Evolutionary conservation across 306 rosid genomes (phyloP), one percentile per base, ranked within the genome.

Genomic region (Fragaria ananassa): DNA sequence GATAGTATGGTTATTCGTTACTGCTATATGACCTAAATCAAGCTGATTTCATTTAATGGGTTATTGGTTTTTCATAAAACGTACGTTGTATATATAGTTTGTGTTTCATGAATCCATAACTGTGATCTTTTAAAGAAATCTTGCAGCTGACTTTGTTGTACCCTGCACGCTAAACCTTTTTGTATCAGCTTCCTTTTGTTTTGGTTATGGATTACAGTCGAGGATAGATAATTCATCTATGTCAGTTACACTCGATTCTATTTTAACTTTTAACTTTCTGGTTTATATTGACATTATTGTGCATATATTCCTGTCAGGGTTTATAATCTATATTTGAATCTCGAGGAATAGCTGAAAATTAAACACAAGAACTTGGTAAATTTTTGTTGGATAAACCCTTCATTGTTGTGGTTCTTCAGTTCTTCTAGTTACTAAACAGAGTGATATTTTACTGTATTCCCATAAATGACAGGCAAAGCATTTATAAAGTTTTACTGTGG

Each of bases 1-100:
- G 29, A 74, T 75, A 85, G 86, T 86, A 86, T 87, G 78, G 82
- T 74, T 68, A 74, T 79, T 78, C 79, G 41, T 68, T 41, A 50
- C 75, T 51, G 58, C 83, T 72, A 60, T 78, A 73, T 78, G 75
- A 78, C 73, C 76, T 83, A 44, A 81, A 82, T 74, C 82, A 78
- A 72, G 79, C 56, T 77, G 70, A 73, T 68, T 83, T 71, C 15
- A 18, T 80, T 61, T 66, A 69, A 75, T 84, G 66, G 68, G 68
- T 77, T 60, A 78, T 70, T 75, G 72, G 44, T 67, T 76, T 11
- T 27, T 72, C 82, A 70, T 83, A 70, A 68, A 76, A 51, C 45
- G 58, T 76, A 46, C 79, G 79, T 19, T 84, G 80, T 70, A 74
- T 15, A 63, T 15, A 34, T 81, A 77, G 60, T 69, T 78, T 76